Percentiles rank a stretch among this genome's conserved stretches.
Evolutionary conservation across 1,139 yeast genomes (phyloP).

Genomic region (Suhomyces bokatorum): DNA sequence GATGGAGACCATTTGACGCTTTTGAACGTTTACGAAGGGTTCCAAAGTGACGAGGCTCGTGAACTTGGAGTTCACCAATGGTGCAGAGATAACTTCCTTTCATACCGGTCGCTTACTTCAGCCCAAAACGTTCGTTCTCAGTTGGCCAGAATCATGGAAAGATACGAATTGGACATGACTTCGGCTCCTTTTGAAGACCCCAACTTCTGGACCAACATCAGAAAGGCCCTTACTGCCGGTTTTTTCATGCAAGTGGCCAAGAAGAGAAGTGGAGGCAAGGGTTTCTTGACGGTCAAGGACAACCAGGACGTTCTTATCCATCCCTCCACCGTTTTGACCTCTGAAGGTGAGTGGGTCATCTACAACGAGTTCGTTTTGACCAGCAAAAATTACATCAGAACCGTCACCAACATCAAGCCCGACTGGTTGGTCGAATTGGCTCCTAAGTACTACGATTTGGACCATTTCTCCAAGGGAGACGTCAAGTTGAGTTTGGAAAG

Average conservation of each 20-base stretch:
- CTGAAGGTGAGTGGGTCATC: conserved; percentile 88
- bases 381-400: conserved; percentile 87
- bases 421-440: conserved; percentile 87
- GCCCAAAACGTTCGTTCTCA: conserved; percentile 88
- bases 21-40: conserved; percentile 85
- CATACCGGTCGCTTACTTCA: conserved; percentile 76
- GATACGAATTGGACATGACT: conserved; percentile 69
- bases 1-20: conserved; percentile 95
- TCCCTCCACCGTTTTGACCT: conserved; percentile 86
- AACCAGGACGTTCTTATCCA: conserved; percentile 94
- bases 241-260: conserved; percentile 98
- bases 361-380: conserved; percentile 96
- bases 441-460: conserved; percentile 78
- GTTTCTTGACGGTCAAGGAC: conserved; percentile 87
- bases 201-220: conserved; percentile 67
- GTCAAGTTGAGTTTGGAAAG: conserved; percentile 78
- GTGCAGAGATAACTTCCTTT: conserved; percentile 90
- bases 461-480: conserved; percentile 78
- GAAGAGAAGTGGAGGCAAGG: conserved; percentile 68
- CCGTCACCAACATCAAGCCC: conserved; percentile 89
- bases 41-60: conserved; percentile 68
- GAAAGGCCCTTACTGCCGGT: conserved; percentile 88
- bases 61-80: conserved; percentile 66
- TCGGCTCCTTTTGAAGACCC: conserved; percentile 69
- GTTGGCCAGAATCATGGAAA: conserved; percentile 78